Conservation (phyloP, 2,329 filamentous ascomycete genomes). For the Trichoderma sp. region DNA sequence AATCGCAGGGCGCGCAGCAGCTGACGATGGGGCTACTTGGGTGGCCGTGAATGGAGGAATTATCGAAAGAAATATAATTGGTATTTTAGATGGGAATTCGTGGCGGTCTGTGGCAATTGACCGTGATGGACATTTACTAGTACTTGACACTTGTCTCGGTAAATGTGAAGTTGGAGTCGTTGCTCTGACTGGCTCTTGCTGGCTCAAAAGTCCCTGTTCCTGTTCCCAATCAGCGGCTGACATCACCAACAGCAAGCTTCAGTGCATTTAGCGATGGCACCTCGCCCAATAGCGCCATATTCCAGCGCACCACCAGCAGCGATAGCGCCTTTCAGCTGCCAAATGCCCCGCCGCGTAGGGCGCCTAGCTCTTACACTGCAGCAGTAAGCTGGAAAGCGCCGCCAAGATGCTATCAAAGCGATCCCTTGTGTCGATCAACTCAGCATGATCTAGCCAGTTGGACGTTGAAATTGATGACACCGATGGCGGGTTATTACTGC, state of each 20-base stretch:
- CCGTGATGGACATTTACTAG: no score
- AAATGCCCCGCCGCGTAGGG: background rate
- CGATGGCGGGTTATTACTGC: background rate
- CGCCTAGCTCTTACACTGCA: background rate
- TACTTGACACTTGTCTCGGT: no score
- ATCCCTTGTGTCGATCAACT: background rate
- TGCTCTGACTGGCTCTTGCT: no score
- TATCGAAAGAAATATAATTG: background rate
- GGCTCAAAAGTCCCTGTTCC: background rate
- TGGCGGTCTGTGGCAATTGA: background rate
- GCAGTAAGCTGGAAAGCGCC: no score
- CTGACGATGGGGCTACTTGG: conserved; percentile 28
- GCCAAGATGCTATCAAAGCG: no score
- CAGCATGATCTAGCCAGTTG: no score
- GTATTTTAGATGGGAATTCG: background rate
- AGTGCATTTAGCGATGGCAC: background rate
- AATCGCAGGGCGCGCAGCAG: conserved; percentile 35
- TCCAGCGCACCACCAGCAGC: background rate
- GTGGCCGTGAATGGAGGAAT: conserved; percentile 1
- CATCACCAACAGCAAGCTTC: background rate
- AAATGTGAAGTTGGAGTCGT: background rate
- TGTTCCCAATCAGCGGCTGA: background rate
- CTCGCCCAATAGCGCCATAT: background rate
- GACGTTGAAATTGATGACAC: background rate
- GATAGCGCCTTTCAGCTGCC: background rate